Evolutionary conservation across 2,329 filamentous ascomycete genomes (phyloP), one percentile per base, ranked within the genome.

Genomic region (Aspergillus sp.): DNA sequence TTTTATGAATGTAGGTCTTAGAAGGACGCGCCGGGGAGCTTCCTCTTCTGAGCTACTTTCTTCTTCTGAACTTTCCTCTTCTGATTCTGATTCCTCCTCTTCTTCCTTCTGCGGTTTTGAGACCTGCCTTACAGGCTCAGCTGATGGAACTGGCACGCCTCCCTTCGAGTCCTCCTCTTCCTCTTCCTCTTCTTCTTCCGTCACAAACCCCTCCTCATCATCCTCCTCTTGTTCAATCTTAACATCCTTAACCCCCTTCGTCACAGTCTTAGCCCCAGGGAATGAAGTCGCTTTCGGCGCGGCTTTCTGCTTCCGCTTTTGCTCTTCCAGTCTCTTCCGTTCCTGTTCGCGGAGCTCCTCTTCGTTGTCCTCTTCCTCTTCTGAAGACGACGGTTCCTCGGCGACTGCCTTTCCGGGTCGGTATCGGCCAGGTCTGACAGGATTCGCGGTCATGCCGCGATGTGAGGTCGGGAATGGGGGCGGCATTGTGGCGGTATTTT

Each of bases 371-470:
- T 82, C 72, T 23, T 82, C 81, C 2, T 82, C 79, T 44, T 84
- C 81, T 37, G 79, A 81, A 3, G 77, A 80, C 7, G 77, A 79
- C 4, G 70, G 69, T 54, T 80, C 77, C 55, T 82, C 79, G 14
- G 75, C 74, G 39, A 80, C 67, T 51, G 88, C 81, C 75, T 97
- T 98, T 64, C 95, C 93, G 15, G 93, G 89, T 58, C 92, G 87
- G 69, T 97, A 90, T 57, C 95, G 90, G 65, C 87, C 85, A 23
- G 91, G 90, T 72, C 87, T 87, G 58, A 88, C 78, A 3, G 91
- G 92, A 70, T 97, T 96, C 62, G 93, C 92, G 62, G 93, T 98
- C 90, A 98, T 96, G 69, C 90, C 90, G 60, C 76, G 73, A 59
- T 75, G 73, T 19, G 67, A 66, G 44, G 74, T 76, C 17, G 75